Evolutionary conservation across 2,329 filamentous ascomycete species (phyloP).

Genomic region (Dothideomycetes sp.): DNA sequence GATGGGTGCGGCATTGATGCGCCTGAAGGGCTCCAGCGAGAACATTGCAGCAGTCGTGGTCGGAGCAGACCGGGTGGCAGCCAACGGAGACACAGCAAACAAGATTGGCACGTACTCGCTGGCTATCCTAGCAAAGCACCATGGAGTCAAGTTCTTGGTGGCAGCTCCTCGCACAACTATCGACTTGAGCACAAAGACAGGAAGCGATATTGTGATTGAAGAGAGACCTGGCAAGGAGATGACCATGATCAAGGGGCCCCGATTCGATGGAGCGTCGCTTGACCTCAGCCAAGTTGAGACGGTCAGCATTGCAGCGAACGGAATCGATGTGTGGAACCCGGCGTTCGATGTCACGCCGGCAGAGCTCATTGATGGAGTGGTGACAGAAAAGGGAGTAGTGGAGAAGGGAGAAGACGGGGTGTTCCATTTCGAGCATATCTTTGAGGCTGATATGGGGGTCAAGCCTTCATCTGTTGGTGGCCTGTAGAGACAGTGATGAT

Average conservation of each 20-base stretch:
- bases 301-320: constrained; percentile 67
- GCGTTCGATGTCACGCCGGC: constrained; percentile 92
- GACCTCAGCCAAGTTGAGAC: constrained; percentile 56
- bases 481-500: constrained; percentile 17
- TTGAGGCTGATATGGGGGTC: constrained; percentile 22
- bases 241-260: constrained; percentile 71
- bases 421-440: constrained; percentile 50
- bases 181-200: constrained; percentile 70
- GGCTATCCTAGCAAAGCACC: constrained; percentile 78
- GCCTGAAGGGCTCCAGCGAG: constrained; percentile 42
- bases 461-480: constrained; percentile 26
- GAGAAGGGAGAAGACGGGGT: constrained; percentile 62
- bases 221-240: constrained; percentile 74
- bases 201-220: constrained; percentile 79
- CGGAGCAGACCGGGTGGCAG: constrained; percentile 87
- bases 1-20: constrained; percentile 85
- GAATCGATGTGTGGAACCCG: constrained; percentile 89
- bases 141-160: constrained; percentile 89
- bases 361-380: constrained; percentile 80
- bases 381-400: constrained; percentile 84
- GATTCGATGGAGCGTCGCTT: constrained; percentile 50
- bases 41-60: constrained; percentile 83
- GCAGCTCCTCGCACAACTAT: constrained; percentile 92
- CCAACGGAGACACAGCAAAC: constrained; percentile 96
- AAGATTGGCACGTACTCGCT: constrained; percentile 95